Base-by-base conservation (phyloP, 352 stramenopile species). In the Lagenidium giganteum region DNA sequence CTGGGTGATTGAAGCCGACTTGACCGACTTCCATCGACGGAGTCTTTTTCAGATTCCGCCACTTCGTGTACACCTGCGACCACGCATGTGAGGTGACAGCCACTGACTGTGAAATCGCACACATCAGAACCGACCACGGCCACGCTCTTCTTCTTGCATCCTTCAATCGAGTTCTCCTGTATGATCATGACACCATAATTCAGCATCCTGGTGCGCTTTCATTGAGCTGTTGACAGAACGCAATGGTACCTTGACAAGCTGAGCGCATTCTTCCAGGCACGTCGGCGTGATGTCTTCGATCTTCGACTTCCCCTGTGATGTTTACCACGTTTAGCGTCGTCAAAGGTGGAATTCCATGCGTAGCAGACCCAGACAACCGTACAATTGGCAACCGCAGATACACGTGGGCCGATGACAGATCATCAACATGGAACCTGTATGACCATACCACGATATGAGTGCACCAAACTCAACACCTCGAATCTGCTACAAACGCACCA, bases 351-450 rank as follows among this genome's bases (percentile, higher is more conserved):
- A 48, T 27, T 32, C 7, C 5, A 26, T 26, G n/a, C n/a, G n/a
- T n/a, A n/a, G n/a, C n/a, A n/a, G 40, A 31, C 20, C 30, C 18
- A 55, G 32, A 32, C 31, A 17, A 59, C 43, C 46, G 35, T 23
- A 92, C 83, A 61, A 83, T 60, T 4, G 94, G 93, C 46, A 98
- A 70, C 6, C 96, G 81, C 29, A 99, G 69, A 67, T 99, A 99
- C 1, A 99, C 96, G 67, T 99, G 96, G 20, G 96, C 96, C 13
- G 93, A 98, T 25, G 84, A 98, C 25, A 99, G 61, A 60, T 98
- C 92, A 48, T 99, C 95, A 6, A 99, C 96, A 48, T 99, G 96
- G 61, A 99, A 99, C 86, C 77, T 91, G 31, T 21, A 26, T 11
- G 4, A 40, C 6, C 20, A 47, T 43, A n/a, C 38, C 24, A 21